Conservation (phyloP, 441 rosid genomes). For the Macaranga tanarius region DNA sequence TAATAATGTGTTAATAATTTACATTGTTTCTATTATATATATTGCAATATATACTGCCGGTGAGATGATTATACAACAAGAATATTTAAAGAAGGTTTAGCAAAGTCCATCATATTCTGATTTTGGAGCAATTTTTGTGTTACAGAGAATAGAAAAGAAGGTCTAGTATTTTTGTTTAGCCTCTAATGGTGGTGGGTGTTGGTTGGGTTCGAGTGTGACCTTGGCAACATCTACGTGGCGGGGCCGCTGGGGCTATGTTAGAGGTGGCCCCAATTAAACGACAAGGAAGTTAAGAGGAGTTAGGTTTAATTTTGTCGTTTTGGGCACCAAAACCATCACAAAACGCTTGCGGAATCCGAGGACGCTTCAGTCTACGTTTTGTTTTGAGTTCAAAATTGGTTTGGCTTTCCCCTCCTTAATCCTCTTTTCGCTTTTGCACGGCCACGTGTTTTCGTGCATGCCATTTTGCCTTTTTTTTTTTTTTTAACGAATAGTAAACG, state of each 20-base stretch:
- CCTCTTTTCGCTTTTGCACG: background rate
- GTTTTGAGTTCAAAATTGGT: background rate
- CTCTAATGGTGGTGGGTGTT: no score
- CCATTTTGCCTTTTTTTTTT: background rate
- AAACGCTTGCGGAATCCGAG: slow-evolving; percentile 19
- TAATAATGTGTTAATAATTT: no score
- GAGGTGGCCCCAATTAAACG: background rate
- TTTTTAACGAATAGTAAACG: background rate
- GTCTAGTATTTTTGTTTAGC: no score
- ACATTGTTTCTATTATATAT: background rate
- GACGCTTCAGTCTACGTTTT: background rate
- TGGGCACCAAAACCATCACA: background rate
- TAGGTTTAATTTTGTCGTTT: slow-evolving; percentile 18
- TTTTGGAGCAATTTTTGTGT: no score
- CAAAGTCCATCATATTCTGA: no score
- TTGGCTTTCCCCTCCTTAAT: background rate
- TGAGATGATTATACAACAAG: no score
- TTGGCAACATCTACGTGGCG: no score
- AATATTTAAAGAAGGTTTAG: no score
- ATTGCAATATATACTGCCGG: no score
- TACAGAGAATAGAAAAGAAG: no score
- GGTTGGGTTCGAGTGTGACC: no score
- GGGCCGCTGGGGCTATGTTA: no score
- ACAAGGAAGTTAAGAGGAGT: background rate
- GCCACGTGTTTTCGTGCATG: slow-evolving; percentile 19